These are phyloP conservation scores for Ogataea pilisensis DNA, from an alignment of 805 yeast genomes.

Conservation along the genomic window DNA sequence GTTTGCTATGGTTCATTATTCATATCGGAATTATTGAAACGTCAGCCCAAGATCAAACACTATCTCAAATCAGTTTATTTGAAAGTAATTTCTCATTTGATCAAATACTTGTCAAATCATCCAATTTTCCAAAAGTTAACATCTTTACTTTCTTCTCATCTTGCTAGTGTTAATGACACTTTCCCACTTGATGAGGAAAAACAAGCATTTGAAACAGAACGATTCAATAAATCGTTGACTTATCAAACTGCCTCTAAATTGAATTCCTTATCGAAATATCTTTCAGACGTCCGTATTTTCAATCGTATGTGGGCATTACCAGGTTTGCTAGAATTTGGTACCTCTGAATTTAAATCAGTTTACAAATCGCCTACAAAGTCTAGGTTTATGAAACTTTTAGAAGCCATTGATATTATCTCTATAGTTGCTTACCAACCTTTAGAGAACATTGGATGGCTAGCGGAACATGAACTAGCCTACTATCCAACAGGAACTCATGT, in stretches of 20 bases:
- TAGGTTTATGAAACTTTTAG: slow-evolving; percentile 20
- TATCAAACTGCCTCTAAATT: slow-evolving; percentile 16
- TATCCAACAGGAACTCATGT: slow-evolving; percentile 13
- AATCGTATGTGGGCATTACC: slow-evolving; percentile 35
- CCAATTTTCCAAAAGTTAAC: neutral
- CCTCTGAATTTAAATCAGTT: slow-evolving; percentile 14
- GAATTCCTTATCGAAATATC: slow-evolving; percentile 26
- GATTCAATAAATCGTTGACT: neutral
- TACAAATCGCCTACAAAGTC: slow-evolving; percentile 7
- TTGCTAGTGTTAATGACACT: too few species aligned
- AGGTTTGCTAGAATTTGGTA: slow-evolving; percentile 22
- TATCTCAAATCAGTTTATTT: slow-evolving; percentile 4
- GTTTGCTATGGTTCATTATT: slow-evolving; percentile 31
- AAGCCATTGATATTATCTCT: slow-evolving; percentile 22
- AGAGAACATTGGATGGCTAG: slow-evolving; percentile 33
- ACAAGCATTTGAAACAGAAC: neutral
- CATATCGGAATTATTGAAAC: slow-evolving; percentile 22
- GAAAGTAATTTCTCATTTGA: slow-evolving; percentile 1
- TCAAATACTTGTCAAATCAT: slow-evolving; percentile 2
- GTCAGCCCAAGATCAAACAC: slow-evolving; percentile 15
- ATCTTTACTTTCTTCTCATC: neutral
- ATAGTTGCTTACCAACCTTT: slow-evolving; percentile 31
- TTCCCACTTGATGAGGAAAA: neutral
- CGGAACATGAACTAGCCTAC: slow-evolving; percentile 30
- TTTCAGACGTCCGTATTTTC: slow-evolving; percentile 34